These are phyloP conservation scores for Yamadazyma insecticola DNA, from an alignment of 805 yeast genomes.

Conservation along the genomic window DNA sequence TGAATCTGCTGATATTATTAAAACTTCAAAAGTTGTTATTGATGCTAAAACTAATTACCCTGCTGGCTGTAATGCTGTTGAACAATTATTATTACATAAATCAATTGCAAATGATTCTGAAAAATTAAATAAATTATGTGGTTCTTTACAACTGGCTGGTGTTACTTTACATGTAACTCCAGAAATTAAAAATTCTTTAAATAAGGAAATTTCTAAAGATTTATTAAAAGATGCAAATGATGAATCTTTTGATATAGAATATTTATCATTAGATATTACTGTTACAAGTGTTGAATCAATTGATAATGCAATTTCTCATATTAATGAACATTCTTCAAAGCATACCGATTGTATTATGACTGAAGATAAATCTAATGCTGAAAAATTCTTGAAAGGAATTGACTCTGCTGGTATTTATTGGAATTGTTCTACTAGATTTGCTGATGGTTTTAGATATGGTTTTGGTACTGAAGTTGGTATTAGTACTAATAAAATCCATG, in stretches of 20 bases:
- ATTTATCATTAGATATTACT: constrained; percentile 77
- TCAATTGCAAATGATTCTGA: constrained; percentile 25
- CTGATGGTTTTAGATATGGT: constrained; percentile 98
- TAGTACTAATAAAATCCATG: constrained; percentile 93
- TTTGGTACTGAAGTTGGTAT: constrained; percentile 99
- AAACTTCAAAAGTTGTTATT: constrained; percentile 70
- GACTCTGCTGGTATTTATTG: constrained; percentile 97
- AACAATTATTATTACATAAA: constrained; percentile 68
- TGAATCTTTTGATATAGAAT: constrained; percentile 79
- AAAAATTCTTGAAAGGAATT: constrained; percentile 72
- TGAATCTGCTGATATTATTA: constrained; percentile 66
- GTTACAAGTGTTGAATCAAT: constrained; percentile 57
- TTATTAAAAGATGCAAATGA: constrained; percentile 42
- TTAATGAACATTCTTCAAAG: constrained; percentile 87
- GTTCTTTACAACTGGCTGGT: constrained; percentile 51
- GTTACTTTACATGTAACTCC: constrained; percentile 69
- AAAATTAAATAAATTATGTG: constrained; percentile 10
- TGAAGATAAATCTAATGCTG: constrained; percentile 65
- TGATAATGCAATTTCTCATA: constrained; percentile 76
- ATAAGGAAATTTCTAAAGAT: constrained; percentile 30
- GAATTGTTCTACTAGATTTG: constrained; percentile 96
- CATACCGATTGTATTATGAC: constrained; percentile 95
- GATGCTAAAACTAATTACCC: constrained; percentile 96
- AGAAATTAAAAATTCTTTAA: constrained; percentile 37
- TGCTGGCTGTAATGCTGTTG: constrained; percentile 98